phyloP scores from a whole-genome alignment of 2,329 filamentous ascomycete genomes.

The Ophiostoma piceae region DNA sequence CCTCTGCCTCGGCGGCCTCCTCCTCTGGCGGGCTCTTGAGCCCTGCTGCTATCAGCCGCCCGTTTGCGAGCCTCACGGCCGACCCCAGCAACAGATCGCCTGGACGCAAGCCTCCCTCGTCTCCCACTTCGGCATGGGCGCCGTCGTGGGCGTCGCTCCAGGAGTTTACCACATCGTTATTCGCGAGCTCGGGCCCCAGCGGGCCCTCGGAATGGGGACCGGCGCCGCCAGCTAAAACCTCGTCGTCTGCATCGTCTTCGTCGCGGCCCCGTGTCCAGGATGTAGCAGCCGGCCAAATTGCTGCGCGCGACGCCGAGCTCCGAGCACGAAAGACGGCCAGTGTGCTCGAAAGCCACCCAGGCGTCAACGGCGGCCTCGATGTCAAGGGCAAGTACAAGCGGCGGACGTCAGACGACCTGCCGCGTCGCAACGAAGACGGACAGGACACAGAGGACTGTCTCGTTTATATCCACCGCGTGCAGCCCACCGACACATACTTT shows the following conservation, averaged over 20 bases:
- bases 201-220: slow-evolving; percentile 46
- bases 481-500: slow-evolving; percentile 78
- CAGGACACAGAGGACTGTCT: slow-evolving; percentile 67
- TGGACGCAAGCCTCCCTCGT: not conserved
- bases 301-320: slow-evolving; percentile 50
- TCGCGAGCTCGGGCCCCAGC: slow-evolving; percentile 32
- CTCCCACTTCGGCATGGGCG: slow-evolving; percentile 41
- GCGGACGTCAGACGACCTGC: slow-evolving; percentile 62
- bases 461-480: slow-evolving; percentile 85
- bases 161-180: slow-evolving; percentile 46
- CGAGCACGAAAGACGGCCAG: slow-evolving; percentile 54
- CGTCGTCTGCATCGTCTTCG: not conserved
- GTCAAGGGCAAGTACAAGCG: slow-evolving; percentile 56
- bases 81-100: slow-evolving; percentile 12
- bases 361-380: slow-evolving; percentile 55
- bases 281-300: slow-evolving; percentile 48
- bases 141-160: slow-evolving; percentile 53
- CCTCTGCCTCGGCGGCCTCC: slow-evolving; percentile 24
- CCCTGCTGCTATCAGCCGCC: slow-evolving; percentile 11
- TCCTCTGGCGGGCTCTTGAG: slow-evolving; percentile 18
- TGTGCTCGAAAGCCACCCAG: slow-evolving; percentile 56
- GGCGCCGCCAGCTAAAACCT: slow-evolving; percentile 37
- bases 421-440: slow-evolving; percentile 20
- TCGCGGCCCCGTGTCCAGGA: slow-evolving; percentile 40
- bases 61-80: slow-evolving; percentile 10